Evolutionary conservation across 345 rosid genomes (phyloP).

Genomic region (Excoecaria agallocha): DNA sequence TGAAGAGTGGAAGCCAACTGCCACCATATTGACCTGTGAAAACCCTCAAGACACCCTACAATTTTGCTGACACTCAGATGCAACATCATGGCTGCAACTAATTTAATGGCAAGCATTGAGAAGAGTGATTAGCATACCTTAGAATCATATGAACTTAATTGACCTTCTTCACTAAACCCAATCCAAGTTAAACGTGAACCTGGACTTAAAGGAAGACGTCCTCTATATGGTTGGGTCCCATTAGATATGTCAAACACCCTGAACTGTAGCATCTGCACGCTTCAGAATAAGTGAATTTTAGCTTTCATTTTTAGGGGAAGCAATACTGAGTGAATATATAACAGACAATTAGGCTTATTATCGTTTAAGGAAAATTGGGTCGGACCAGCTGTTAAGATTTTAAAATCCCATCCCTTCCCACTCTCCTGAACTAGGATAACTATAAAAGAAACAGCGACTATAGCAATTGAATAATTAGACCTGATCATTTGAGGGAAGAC

Average conservation of each 20-base stretch:
- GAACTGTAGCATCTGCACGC: slow-evolving; percentile 71
- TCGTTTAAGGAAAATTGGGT: too few species aligned
- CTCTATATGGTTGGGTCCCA: slow-evolving; percentile 52
- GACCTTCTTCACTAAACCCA: slow-evolving; percentile 91
- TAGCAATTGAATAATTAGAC: slow-evolving; percentile 26
- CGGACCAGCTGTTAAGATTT: neutral
- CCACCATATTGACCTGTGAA: slow-evolving; percentile 78
- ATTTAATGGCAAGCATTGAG: slow-evolving; percentile 5
- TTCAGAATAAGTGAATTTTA: slow-evolving; percentile 15
- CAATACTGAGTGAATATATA: neutral
- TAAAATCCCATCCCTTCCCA: neutral
- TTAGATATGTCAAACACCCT: slow-evolving; percentile 58
- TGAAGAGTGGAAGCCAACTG: slow-evolving; percentile 91
- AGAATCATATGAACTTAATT: slow-evolving; percentile 77
- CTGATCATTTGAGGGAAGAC: slow-evolving; percentile 86
- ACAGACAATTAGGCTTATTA: neutral
- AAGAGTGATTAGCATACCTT: slow-evolving; percentile 45
- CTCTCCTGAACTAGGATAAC: neutral
- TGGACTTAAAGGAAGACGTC: slow-evolving; percentile 80
- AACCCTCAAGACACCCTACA: slow-evolving; percentile 76
- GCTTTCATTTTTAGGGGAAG: neutral
- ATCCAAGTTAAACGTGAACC: slow-evolving; percentile 78
- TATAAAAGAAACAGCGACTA: neutral
- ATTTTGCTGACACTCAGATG: slow-evolving; percentile 20
- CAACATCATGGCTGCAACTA: slow-evolving; percentile 9